These are phyloP conservation scores for Sporormia fimetaria DNA, from an alignment of 495 filamentous ascomycete genomes.

Conservation along the genomic window DNA sequence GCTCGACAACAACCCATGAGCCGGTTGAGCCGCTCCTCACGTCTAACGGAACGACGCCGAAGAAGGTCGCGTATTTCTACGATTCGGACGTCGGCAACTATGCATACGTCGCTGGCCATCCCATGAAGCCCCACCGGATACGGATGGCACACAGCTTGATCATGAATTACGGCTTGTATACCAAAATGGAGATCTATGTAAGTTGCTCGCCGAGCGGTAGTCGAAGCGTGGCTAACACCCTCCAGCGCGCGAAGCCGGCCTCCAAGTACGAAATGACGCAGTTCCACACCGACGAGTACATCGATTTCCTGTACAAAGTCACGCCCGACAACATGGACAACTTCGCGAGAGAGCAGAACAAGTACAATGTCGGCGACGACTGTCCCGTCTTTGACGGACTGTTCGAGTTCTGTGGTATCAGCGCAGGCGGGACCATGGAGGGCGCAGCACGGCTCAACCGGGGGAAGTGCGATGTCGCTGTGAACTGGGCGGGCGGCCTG, in stretches of 20 bases:
- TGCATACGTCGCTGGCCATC: constrained; percentile 95
- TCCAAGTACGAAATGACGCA: constrained; percentile 97
- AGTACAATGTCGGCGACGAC: constrained; percentile 97
- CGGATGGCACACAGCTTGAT: constrained; percentile 92
- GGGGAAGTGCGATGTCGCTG: constrained; percentile 89
- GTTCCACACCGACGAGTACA: constrained; percentile 98
- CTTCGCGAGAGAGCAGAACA: constrained; percentile 82
- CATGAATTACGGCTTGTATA: constrained; percentile 98
- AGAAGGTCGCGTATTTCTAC: constrained; percentile 92
- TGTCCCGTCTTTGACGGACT: constrained; percentile 96
- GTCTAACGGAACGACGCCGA: constrained; percentile 30
- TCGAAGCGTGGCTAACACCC: background rate
- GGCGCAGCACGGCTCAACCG: constrained; percentile 85
- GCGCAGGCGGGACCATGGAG: constrained; percentile 94
- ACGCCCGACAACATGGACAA: constrained; percentile 98
- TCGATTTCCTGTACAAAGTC: constrained; percentile 92
- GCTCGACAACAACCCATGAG: too few relatives aligned
- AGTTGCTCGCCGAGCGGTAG: constrained; percentile 30
- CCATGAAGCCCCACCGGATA: constrained; percentile 99
- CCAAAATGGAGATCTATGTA: constrained; percentile 98
- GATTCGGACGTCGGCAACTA: constrained; percentile 95
- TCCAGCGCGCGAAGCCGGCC: constrained; percentile 88
- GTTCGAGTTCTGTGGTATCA: constrained; percentile 97
- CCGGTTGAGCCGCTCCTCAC: constrained; percentile 3
- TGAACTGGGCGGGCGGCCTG: constrained; percentile 95